A percentile compares a stretch with the other conserved stretches of the same genome.
Conservation (phyloP, 768 basidiomycete genomes). For the Phallus indusiatus region DNA sequence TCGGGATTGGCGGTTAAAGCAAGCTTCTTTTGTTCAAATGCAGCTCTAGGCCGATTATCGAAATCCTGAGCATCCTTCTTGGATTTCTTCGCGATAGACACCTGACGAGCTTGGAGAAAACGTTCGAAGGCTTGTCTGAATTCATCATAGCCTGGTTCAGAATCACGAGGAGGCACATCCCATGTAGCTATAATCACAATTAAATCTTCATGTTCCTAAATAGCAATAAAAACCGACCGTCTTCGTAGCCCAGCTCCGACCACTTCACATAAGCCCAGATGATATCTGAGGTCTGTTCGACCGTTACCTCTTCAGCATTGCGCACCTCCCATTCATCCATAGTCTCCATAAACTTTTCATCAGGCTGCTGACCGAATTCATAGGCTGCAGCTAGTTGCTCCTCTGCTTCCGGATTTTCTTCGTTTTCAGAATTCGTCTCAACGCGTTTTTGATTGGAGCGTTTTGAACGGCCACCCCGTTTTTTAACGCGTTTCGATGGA, state of each 20-base stretch:
- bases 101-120: conserved; percentile 52
- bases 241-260: conserved; percentile 87
- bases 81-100: conserved; percentile 47
- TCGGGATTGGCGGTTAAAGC: conserved; percentile 45
- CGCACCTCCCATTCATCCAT: conserved; percentile 53
- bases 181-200: conserved; percentile 56
- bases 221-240: conserved; percentile 43
- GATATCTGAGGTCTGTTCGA: conserved; percentile 49
- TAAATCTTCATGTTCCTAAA: background rate
- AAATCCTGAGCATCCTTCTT: conserved; percentile 32
- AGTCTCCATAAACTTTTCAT: conserved; percentile 41
- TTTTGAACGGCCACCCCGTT: conserved; percentile 19
- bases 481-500: conserved; percentile 22
- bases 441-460: conserved; percentile 15
- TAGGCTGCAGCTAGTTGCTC: conserved; percentile 31
- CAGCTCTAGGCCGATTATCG: conserved; percentile 46
- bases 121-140: conserved; percentile 60
- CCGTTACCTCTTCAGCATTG: conserved; percentile 30
- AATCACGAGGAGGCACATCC: conserved; percentile 73
- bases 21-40: conserved; percentile 35
- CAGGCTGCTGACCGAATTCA: conserved; percentile 57
- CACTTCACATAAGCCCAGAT: conserved; percentile 88
- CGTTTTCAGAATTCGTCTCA: conserved; percentile 14
- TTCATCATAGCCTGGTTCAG: conserved; percentile 47
- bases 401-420: conserved; percentile 17